These are phyloP conservation scores for Fusarium nisikadoi DNA, from an alignment of 2,329 filamentous ascomycete genomes.

Conservation along the genomic window DNA sequence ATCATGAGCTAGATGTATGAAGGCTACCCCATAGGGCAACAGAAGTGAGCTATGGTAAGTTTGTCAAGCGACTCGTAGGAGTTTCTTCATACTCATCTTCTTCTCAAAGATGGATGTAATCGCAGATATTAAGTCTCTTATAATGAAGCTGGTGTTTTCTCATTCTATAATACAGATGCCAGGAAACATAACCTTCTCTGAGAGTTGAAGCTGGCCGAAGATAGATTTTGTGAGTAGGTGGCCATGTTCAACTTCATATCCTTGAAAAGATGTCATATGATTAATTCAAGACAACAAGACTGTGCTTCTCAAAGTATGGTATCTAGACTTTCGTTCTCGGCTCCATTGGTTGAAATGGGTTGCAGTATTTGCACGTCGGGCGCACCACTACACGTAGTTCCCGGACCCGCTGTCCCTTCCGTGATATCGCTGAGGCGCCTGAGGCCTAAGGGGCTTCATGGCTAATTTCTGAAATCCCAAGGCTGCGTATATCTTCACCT, in stretches of 20 bases:
- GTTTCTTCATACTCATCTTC: neutral
- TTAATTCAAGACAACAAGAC: rapidly evolving
- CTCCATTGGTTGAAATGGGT: neutral
- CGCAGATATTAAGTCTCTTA: rapidly evolving
- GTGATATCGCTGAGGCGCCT: neutral
- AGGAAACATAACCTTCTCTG: neutral
- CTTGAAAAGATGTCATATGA: rapidly evolving
- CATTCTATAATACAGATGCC: neutral
- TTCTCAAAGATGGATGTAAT: neutral
- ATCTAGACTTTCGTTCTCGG: too few species aligned
- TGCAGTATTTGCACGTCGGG: neutral
- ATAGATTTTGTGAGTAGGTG: neutral
- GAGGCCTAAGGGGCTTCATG: neutral
- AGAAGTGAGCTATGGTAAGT: neutral
- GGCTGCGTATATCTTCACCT: too few species aligned
- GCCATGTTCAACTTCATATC: neutral
- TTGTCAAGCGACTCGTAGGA: neutral
- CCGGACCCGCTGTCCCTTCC: neutral
- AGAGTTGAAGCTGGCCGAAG: neutral
- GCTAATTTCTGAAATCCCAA: rapidly evolving
- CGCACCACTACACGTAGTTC: neutral
- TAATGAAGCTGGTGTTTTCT: neutral
- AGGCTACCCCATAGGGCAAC: neutral
- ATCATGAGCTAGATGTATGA: neutral
- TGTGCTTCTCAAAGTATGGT: neutral